Evolutionary conservation across 2,329 filamentous ascomycete genomes (phyloP).

Genomic region (Microdochium bolleyi): DNA sequence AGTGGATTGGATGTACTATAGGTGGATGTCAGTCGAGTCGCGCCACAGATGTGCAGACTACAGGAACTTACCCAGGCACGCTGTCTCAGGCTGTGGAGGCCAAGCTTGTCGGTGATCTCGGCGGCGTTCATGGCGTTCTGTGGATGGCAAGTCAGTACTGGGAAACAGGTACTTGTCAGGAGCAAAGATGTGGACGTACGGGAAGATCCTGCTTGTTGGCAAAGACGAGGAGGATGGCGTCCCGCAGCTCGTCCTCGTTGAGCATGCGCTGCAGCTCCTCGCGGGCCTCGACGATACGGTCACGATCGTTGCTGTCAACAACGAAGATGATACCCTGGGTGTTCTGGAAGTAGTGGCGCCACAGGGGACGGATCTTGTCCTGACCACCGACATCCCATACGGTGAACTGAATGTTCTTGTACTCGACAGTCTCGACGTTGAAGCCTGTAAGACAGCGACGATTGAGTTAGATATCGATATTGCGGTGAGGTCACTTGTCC

Average conservation of each 20-base stretch:
- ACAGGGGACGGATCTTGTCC: conserved; percentile 99
- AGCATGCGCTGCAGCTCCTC: conserved; percentile 97
- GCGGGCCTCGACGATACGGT: conserved; percentile 93
- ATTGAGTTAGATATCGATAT: neutral
- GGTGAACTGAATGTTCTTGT: conserved; percentile 99
- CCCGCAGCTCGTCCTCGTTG: conserved; percentile 97
- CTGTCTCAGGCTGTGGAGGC: conserved; percentile 97
- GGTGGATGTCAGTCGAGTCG: conserved; percentile 14
- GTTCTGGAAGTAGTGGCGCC: conserved; percentile 99
- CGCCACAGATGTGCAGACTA: conserved; percentile 3
- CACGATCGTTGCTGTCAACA: conserved; percentile 97
- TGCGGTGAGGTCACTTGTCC: neutral
- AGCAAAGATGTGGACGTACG: conserved; percentile 47
- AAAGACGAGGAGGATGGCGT: conserved; percentile 93
- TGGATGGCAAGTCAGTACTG: conserved; percentile 17
- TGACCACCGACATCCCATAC: conserved; percentile 99
- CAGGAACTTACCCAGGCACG: conserved; percentile 83
- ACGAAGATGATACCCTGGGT: conserved; percentile 99
- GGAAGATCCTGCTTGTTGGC: conserved; percentile 99
- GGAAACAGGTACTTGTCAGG: neutral
- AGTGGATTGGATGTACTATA: conserved; percentile 96
- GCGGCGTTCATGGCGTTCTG: conserved; percentile 99
- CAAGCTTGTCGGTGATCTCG: conserved; percentile 99
- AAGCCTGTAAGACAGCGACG: conserved; percentile 53
- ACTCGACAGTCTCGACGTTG: conserved; percentile 99